Conservation (phyloP, 441 rosid species). For the Euphorbia schlechtendalii region DNA sequence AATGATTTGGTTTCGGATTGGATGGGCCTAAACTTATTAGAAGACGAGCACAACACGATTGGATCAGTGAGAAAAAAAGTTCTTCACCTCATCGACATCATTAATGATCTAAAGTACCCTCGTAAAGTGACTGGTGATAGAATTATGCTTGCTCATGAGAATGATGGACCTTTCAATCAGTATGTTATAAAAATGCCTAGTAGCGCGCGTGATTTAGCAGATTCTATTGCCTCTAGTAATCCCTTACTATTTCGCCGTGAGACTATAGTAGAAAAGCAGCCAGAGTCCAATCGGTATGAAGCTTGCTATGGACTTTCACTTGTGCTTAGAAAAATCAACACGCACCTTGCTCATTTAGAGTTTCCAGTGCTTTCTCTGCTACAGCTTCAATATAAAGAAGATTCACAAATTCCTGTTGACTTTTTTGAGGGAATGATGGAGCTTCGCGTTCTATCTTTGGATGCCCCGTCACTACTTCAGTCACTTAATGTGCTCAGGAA, state of each 20-base stretch:
- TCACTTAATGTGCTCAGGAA: background rate
- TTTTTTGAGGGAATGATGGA: background rate
- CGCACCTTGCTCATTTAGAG: background rate
- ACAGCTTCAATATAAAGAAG: too few species aligned
- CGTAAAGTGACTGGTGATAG: too few species aligned
- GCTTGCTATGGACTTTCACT: background rate
- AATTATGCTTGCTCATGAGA: too few species aligned
- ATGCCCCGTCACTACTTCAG: background rate
- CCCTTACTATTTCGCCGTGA: background rate
- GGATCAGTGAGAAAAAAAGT: too few species aligned
- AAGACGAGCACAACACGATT: too few species aligned
- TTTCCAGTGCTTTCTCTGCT: too few species aligned
- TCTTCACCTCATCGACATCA: too few species aligned
- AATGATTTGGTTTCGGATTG: too few species aligned
- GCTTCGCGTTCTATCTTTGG: background rate
- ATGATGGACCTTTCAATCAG: too few species aligned
- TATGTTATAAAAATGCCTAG: too few species aligned
- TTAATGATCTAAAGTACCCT: too few species aligned
- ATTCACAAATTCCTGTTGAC: background rate
- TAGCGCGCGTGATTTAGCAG: background rate
- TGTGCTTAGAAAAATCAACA: background rate
- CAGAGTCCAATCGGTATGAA: background rate
- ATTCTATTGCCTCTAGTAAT: background rate
- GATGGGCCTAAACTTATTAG: too few species aligned
- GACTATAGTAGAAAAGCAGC: background rate